These are phyloP conservation scores for Colletotrichum tropicale DNA, from an alignment of 2,329 filamentous ascomycete species.

Conservation along the genomic window DNA sequence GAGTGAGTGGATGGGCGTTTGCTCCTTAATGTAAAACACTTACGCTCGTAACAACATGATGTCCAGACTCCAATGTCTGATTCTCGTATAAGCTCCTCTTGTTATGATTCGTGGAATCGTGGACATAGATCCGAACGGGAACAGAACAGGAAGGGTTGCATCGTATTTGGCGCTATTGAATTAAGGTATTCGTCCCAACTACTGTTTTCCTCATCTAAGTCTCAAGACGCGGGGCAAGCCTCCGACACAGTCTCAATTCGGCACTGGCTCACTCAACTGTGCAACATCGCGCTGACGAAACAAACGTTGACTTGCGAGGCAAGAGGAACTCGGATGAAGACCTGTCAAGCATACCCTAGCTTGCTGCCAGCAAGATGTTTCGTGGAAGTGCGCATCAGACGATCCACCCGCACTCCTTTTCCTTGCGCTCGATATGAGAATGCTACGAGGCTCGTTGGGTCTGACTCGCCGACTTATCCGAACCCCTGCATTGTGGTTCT, in stretches of 20 bases:
- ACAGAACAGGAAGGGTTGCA: background rate
- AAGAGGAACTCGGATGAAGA: background rate
- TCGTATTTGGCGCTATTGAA: background rate
- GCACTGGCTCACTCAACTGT: background rate
- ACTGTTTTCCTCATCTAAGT: background rate
- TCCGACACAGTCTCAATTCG: background rate
- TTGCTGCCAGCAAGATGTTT: background rate
- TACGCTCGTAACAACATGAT: background rate
- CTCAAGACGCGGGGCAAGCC: background rate
- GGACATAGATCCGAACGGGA: background rate
- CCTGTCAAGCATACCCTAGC: background rate
- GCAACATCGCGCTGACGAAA: background rate
- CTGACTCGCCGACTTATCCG: background rate
- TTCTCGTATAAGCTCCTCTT: background rate
- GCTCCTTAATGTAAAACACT: background rate
- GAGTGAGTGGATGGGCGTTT: background rate
- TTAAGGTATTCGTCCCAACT: background rate
- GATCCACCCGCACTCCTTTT: background rate
- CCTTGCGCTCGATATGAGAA: background rate
- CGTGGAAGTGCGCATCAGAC: background rate
- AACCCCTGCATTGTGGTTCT: background rate
- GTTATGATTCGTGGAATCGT: background rate
- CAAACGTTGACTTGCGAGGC: background rate
- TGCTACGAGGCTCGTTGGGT: background rate
- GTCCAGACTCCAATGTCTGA: background rate